Conservation (phyloP, 768 basidiomycete species). For the Pisolithus albus region DNA sequence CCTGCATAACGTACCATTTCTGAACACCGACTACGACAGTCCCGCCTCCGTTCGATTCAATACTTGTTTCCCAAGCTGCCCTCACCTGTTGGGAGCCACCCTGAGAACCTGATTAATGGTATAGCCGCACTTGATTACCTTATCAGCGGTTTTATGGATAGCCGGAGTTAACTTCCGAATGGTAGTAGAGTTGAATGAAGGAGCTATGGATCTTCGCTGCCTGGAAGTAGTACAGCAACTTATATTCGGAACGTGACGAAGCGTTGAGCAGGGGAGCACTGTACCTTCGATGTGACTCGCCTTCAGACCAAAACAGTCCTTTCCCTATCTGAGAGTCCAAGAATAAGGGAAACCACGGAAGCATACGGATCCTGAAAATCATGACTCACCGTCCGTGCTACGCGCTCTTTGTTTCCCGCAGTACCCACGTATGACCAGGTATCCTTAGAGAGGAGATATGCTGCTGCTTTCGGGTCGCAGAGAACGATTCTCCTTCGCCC, state of each 20-base stretch:
- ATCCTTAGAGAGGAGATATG: constrained; percentile 44
- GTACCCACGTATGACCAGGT: constrained; percentile 40
- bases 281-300: neutral
- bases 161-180: constrained; percentile 17
- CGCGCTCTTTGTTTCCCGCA: constrained; percentile 26
- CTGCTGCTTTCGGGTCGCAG: constrained; percentile 40
- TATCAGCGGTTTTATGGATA: constrained; percentile 24
- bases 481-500: constrained; percentile 31
- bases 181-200: constrained; percentile 19
- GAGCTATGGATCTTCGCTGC: constrained; percentile 21
- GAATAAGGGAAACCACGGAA: neutral
- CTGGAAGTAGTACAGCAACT: constrained; percentile 2
- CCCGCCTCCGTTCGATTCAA: constrained; percentile 6
- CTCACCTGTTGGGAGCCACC: constrained; percentile 16
- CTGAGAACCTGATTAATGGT: constrained; percentile 2
- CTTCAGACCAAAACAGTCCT: neutral
- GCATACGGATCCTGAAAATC: too few relatives aligned
- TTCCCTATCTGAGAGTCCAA: constrained; percentile 18
- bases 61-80: constrained; percentile 17
- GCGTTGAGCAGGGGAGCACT: too few relatives aligned
- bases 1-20: constrained; percentile 12
- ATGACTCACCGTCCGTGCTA: constrained; percentile 26
- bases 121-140: constrained; percentile 7
- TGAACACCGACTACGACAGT: constrained; percentile 30
- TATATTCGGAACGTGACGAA: neutral